Evolutionary conservation across 1,284 basidiomycete species (phyloP), one percentile per base, ranked within the genome.

Genomic region (Heliocybe sulcata): DNA sequence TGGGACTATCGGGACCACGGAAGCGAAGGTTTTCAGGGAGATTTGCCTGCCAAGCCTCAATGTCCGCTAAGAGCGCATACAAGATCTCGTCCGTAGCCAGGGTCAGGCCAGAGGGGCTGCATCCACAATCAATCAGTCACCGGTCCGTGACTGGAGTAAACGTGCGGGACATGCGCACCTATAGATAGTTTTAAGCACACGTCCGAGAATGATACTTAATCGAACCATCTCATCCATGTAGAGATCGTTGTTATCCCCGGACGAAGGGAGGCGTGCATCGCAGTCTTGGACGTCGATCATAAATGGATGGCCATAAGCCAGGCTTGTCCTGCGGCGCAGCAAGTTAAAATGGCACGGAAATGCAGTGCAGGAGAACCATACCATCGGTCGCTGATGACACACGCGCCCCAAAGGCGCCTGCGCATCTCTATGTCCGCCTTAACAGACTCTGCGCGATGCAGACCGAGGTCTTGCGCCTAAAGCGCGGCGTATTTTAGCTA

Each of bases 221-320:
- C 93, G 86, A 56, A 94, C 85, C 59, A 96, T 83, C 71, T 94
- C 90, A 61, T 89, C 85, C 76, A 91, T 81, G 69, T 92, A 92
- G 59, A 85, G 73, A 60, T 87, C 83, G 45, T 82, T 77, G 20
- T 81, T 77, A 62, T 90, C 83, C 16, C 79, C 90, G 52, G 84
- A 90, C 61, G 78, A 91, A 2, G 92, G 93, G 33, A 96, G 73
- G 45, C 93, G 84, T 12, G 90, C 89, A 68, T 98, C 94, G 69
- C 94, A 98, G 69, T 97, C 94, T 60, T 88, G 83, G 2, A 97
- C 82, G 67, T 96, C 92, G 60, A 97, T 94, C 84, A 94, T 89
- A 67, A 86, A 87, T 2, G 94, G 91, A 62, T 91, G 89, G 1
- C 91, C 91, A 64, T 89, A 93, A 35, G 87, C 83, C 45, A 87